Conservation (phyloP, 1,284 basidiomycete species). For the Cystobasidiaceae sp. region DNA sequence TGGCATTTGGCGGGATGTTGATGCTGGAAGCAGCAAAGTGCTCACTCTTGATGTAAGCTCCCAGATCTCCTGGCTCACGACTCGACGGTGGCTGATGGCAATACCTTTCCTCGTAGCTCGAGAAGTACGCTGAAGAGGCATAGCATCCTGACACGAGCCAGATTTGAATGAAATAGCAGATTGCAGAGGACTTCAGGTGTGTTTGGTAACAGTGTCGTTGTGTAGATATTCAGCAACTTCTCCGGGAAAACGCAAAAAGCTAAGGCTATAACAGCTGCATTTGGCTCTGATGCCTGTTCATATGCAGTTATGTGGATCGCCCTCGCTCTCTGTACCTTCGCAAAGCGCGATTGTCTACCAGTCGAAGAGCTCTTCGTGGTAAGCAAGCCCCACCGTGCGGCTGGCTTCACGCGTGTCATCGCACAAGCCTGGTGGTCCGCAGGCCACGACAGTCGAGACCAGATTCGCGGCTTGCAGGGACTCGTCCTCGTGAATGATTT, state of each 20-base stretch:
- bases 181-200: too few species aligned
- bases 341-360: too few species aligned
- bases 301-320: too few species aligned
- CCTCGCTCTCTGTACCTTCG: too few species aligned
- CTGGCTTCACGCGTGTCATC: background rate
- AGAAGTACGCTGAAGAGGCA: constrained; percentile 21
- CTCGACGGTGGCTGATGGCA: background rate
- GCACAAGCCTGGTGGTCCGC: background rate
- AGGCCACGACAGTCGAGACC: background rate
- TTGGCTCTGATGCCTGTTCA: too few species aligned
- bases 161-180: too few species aligned
- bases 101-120: background rate
- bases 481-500: background rate
- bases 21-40: constrained; percentile 36
- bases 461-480: background rate
- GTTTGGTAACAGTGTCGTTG: too few species aligned
- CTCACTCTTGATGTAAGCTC: constrained; percentile 39
- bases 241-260: too few species aligned
- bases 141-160: too few species aligned
- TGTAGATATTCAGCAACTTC: too few species aligned
- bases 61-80: background rate
- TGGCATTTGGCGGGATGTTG: constrained; percentile 37
- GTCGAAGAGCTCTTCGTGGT: background rate
- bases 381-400: background rate
- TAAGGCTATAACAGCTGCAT: too few species aligned